Conservation (phyloP, 2,329 filamentous ascomycete genomes). For the Botrytis elliptica region DNA sequence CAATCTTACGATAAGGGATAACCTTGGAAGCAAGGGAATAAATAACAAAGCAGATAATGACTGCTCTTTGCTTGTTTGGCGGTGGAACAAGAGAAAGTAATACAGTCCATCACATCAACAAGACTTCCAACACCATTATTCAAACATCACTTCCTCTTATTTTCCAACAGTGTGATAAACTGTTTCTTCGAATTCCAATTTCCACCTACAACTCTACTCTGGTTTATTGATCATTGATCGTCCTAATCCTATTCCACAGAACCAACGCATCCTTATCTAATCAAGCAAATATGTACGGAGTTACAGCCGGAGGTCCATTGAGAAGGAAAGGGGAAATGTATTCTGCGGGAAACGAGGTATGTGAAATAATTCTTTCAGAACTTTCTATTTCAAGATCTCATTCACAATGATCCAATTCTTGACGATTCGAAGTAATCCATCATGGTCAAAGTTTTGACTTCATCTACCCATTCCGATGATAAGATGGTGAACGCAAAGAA, state of each 20-base stretch:
- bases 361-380: conserved; percentile 22
- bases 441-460: conserved; percentile 8
- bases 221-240: neutral
- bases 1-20: conserved; percentile 4
- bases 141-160: neutral
- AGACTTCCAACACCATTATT: neutral
- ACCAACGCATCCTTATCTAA: neutral
- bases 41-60: conserved; percentile 14
- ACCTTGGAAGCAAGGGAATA: conserved; percentile 1
- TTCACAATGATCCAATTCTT: neutral
- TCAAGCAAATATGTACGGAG: conserved; percentile 7
- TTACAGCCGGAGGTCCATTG: conserved; percentile 4
- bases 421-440: neutral
- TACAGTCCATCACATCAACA: neutral
- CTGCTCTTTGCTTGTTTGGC: neutral
- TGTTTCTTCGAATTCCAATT: neutral
- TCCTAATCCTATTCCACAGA: neutral
- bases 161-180: neutral
- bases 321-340: conserved; percentile 27
- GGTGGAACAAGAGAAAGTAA: neutral
- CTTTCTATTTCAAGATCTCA: neutral
- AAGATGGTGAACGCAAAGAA: neutral
- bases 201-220: neutral
- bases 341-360: conserved; percentile 32
- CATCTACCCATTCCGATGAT: neutral